Conservation (phyloP, 2,329 filamentous ascomycete species). For the Amphichorda felina region DNA sequence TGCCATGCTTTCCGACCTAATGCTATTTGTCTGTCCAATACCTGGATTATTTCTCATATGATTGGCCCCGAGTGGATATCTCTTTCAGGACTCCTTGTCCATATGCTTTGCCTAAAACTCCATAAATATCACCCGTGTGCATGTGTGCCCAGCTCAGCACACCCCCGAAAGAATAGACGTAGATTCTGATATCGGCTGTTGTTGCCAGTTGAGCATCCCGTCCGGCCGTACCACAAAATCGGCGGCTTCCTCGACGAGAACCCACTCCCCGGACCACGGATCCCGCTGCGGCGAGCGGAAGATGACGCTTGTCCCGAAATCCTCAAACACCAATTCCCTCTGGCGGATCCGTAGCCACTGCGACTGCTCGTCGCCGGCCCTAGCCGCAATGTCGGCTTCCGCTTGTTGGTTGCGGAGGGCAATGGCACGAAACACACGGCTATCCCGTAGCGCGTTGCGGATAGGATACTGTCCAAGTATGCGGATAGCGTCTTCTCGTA, state of each 20-base stretch:
- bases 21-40: too few relatives aligned
- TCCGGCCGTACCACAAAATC: conserved; percentile 15
- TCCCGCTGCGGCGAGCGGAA: conserved; percentile 22
- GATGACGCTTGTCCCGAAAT: conserved; percentile 22
- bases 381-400: conserved; percentile 16
- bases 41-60: too few relatives aligned
- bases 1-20: too few relatives aligned
- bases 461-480: conserved; percentile 27
- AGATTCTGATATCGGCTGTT: conserved; percentile 22
- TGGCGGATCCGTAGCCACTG: conserved; percentile 26
- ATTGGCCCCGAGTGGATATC: too few relatives aligned
- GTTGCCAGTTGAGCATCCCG: conserved; percentile 19
- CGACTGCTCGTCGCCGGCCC: conserved; percentile 18
- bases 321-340: conserved; percentile 25
- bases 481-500: conserved; percentile 25
- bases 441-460: conserved; percentile 30
- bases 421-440: conserved; percentile 25
- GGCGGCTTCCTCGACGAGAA: conserved; percentile 24
- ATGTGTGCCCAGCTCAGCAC: too few relatives aligned
- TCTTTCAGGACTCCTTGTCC: too few relatives aligned
- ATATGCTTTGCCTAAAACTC: too few relatives aligned
- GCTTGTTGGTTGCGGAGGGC: conserved; percentile 22
- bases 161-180: conserved; percentile 17
- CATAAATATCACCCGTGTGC: too few relatives aligned
- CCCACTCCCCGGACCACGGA: conserved; percentile 17